Evolutionary conservation across 2,329 filamentous ascomycete species (phyloP).

Genomic region (Curvularia hawaiiensis): DNA sequence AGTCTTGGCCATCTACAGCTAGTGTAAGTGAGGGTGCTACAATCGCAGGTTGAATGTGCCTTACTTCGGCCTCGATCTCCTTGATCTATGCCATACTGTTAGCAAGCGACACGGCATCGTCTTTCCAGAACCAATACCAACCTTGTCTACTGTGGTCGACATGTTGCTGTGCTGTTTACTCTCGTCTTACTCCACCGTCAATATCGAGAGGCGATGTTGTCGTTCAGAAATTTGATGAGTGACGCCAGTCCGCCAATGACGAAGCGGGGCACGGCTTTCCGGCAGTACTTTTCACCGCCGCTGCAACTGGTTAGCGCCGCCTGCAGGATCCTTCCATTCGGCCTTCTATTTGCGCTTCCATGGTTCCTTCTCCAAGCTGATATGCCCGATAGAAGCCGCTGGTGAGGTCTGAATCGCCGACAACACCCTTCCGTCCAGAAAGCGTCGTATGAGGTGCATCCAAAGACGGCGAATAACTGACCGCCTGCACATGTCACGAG

Average conservation of each 20-base stretch:
- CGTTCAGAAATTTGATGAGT: constrained; percentile 39
- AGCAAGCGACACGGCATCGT: constrained; percentile 39
- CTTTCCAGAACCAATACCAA: constrained; percentile 47
- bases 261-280: constrained; percentile 26
- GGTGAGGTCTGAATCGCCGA: constrained; percentile 11
- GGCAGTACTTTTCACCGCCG: constrained; percentile 24
- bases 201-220: constrained; percentile 14
- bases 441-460: constrained; percentile 12
- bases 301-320: constrained; percentile 4
- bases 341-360: constrained; percentile 14
- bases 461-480: constrained; percentile 23
- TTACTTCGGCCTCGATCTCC: constrained; percentile 91
- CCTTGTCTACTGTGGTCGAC: constrained; percentile 98
- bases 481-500: constrained; percentile 27
- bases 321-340: constrained; percentile 11
- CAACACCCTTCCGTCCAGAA: constrained; percentile 5
- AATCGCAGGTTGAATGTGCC: constrained; percentile 42
- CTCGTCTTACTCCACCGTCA: constrained; percentile 9
- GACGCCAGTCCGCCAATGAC: constrained; percentile 29
- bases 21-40: constrained; percentile 30
- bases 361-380: constrained; percentile 19
- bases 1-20: constrained; percentile 82
- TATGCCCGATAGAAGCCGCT: constrained; percentile 34
- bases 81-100: constrained; percentile 72
- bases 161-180: constrained; percentile 61